Percentiles rank a stretch among this genome's conserved stretches.
phyloP scores from a whole-genome alignment of 2,329 filamentous ascomycete species.

The Furcasterigmium sp. region DNA sequence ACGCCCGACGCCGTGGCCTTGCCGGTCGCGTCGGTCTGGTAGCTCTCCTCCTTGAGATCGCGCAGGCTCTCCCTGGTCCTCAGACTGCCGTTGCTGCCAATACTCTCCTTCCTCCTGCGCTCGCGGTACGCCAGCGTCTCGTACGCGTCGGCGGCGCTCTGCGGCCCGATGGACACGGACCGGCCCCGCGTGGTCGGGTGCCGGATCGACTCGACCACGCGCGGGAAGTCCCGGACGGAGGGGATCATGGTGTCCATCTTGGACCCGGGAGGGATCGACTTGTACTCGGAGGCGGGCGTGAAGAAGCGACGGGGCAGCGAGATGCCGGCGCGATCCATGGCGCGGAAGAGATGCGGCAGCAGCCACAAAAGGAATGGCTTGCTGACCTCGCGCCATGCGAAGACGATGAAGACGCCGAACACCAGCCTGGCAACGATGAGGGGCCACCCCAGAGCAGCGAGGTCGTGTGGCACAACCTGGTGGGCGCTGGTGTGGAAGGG shows the following conservation, averaged over 20 bases:
- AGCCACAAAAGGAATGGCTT: slow-evolving; percentile 75
- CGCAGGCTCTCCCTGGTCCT: slow-evolving; percentile 36
- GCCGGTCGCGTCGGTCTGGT: slow-evolving; percentile 25
- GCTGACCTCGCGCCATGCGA: slow-evolving; percentile 84
- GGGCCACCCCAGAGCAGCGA: slow-evolving; percentile 60
- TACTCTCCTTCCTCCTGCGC: slow-evolving; percentile 48
- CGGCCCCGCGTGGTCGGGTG: slow-evolving; percentile 66
- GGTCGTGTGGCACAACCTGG: slow-evolving; percentile 54
- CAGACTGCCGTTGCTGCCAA: slow-evolving; percentile 44
- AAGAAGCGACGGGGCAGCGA: slow-evolving; percentile 87
- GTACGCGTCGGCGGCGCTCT: slow-evolving; percentile 94
- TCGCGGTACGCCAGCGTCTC: slow-evolving; percentile 91
- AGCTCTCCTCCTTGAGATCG: slow-evolving; percentile 33
- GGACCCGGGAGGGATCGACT: slow-evolving; percentile 67
- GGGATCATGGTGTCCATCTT: slow-evolving; percentile 81
- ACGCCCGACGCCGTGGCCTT: slow-evolving; percentile 37
- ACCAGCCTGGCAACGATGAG: slow-evolving; percentile 64
- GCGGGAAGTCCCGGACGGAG: slow-evolving; percentile 79
- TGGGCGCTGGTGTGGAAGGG: slow-evolving; percentile 38
- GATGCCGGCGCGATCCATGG: slow-evolving; percentile 74
- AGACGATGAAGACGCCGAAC: slow-evolving; percentile 76
- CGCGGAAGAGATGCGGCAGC: slow-evolving; percentile 81
- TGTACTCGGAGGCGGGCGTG: slow-evolving; percentile 83
- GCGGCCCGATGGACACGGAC: slow-evolving; percentile 84
- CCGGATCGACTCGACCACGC: slow-evolving; percentile 74